These are phyloP conservation scores for Penicillium sp. DNA, from an alignment of 2,329 filamentous ascomycete genomes.

Conservation along the genomic window DNA sequence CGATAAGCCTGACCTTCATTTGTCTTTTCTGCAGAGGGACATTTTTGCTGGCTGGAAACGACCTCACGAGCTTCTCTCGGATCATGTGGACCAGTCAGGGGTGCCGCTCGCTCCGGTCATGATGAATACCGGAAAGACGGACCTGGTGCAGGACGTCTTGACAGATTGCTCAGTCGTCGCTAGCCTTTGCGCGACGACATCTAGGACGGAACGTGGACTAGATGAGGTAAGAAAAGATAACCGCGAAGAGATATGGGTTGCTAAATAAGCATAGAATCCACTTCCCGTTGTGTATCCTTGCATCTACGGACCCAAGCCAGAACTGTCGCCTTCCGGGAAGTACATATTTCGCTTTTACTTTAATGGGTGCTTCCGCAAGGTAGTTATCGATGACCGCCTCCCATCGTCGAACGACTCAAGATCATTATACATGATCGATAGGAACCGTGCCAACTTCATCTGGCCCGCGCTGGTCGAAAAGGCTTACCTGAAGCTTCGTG, in stretches of 20 bases:
- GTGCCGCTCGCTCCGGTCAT: conserved; percentile 55
- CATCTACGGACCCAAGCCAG: conserved; percentile 63
- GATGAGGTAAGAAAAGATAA: conserved; percentile 61
- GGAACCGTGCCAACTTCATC: conserved; percentile 77
- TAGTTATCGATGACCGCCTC: conserved; percentile 86
- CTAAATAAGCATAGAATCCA: conserved; percentile 61
- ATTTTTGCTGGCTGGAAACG: conserved; percentile 87
- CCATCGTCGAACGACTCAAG: conserved; percentile 75
- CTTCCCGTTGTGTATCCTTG: conserved; percentile 77
- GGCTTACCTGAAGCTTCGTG: conserved; percentile 91
- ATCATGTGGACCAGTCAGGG: conserved; percentile 33
- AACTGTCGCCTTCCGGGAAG: conserved; percentile 77
- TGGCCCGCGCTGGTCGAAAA: conserved; percentile 97
- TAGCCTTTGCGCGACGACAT: conserved; percentile 82
- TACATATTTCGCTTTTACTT: conserved; percentile 94
- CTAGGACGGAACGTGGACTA: conserved; percentile 70
- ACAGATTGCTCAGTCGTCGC: conserved; percentile 98
- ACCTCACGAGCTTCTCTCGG: conserved; percentile 68
- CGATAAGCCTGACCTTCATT: conserved; percentile 69
- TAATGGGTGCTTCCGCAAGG: conserved; percentile 88
- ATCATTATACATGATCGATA: conserved; percentile 84
- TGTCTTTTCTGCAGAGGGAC: conserved; percentile 74
- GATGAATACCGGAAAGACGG: conserved; percentile 64
- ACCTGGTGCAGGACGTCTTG: conserved; percentile 92
- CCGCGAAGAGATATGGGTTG: background rate